phyloP scores from a whole-genome alignment of 768 basidiomycete species.

The Termitomyces sp. region DNA sequence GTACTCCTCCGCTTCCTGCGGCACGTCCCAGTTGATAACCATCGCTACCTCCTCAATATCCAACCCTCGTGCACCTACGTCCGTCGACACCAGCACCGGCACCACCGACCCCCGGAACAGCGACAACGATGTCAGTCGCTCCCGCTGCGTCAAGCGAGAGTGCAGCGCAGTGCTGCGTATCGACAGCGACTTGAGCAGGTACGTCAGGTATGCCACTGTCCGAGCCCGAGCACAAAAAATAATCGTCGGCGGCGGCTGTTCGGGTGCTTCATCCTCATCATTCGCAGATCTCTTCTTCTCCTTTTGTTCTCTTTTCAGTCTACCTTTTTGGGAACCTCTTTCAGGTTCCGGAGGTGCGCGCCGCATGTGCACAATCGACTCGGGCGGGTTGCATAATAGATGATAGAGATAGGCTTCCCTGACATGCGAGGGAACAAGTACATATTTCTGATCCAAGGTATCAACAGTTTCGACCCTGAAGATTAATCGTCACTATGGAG shows the following conservation, averaged over 20 bases:
- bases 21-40: slow-evolving; percentile 97
- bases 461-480: slow-evolving; percentile 83
- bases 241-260: slow-evolving; percentile 90
- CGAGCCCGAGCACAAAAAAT: slow-evolving; percentile 86
- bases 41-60: slow-evolving; percentile 96
- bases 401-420: slow-evolving; percentile 90
- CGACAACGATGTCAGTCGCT: slow-evolving; percentile 77
- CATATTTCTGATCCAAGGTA: slow-evolving; percentile 80
- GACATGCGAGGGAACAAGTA: slow-evolving; percentile 92
- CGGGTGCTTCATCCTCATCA: slow-evolving; percentile 46
- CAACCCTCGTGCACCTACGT: slow-evolving; percentile 91
- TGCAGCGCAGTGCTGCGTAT: slow-evolving; percentile 90
- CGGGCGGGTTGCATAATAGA: slow-evolving; percentile 84
- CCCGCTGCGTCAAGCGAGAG: slow-evolving; percentile 89
- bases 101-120: slow-evolving; percentile 83
- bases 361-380: slow-evolving; percentile 63
- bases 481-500: neutral
- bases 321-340: slow-evolving; percentile 21
- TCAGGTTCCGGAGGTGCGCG: slow-evolving; percentile 52
- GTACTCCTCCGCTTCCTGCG: slow-evolving; percentile 87
- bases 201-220: slow-evolving; percentile 86
- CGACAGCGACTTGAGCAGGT: slow-evolving; percentile 66
- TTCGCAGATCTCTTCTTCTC: slow-evolving; percentile 27
- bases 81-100: slow-evolving; percentile 90
- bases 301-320: slow-evolving; percentile 8